Evolutionary conservation across 371 early-diverging fungal genomes (phyloP).

Genomic region (Modicella reniformis): DNA sequence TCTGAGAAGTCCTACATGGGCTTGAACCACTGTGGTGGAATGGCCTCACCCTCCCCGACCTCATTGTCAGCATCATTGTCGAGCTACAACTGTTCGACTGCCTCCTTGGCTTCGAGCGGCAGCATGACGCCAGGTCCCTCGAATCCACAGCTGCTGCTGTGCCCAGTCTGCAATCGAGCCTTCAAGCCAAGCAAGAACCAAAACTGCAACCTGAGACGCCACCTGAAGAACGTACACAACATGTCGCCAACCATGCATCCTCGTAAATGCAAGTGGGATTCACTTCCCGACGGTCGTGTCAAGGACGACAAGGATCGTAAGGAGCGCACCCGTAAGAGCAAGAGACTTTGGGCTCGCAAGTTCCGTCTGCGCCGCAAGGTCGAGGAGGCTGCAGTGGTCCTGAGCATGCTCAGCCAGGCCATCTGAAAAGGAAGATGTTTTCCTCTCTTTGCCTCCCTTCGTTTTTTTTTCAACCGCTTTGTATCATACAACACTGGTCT

Average conservation of each 20-base stretch:
- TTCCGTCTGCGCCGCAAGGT: slow-evolving; percentile 54
- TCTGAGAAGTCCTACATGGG: slow-evolving; percentile 16
- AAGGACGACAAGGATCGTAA: slow-evolving; percentile 57
- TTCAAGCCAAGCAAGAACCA: slow-evolving; percentile 54
- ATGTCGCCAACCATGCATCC: slow-evolving; percentile 54
- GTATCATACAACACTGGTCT: no score
- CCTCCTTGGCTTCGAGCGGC: background rate
- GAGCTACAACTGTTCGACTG: slow-evolving; percentile 7
- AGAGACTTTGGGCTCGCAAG: slow-evolving; percentile 56
- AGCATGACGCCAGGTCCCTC: slow-evolving; percentile 1
- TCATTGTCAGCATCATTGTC: slow-evolving; percentile 5
- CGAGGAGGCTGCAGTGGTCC: slow-evolving; percentile 52
- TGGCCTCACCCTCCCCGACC: background rate
- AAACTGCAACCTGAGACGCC: slow-evolving; percentile 49
- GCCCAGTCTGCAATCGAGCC: slow-evolving; percentile 51
- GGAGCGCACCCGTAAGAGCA: slow-evolving; percentile 53
- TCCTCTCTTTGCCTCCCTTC: no score
- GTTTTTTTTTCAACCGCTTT: no score
- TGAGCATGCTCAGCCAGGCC: slow-evolving; percentile 54
- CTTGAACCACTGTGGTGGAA: slow-evolving; percentile 3
- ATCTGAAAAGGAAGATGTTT: no score
- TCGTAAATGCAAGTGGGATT: slow-evolving; percentile 56
- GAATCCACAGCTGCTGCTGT: slow-evolving; percentile 35
- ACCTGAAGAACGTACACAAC: slow-evolving; percentile 52
- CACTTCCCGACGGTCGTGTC: slow-evolving; percentile 53